Evolutionary conservation across 2,329 filamentous ascomycete species (phyloP).

Genomic region (Paracoccidioides brasiliensis): DNA sequence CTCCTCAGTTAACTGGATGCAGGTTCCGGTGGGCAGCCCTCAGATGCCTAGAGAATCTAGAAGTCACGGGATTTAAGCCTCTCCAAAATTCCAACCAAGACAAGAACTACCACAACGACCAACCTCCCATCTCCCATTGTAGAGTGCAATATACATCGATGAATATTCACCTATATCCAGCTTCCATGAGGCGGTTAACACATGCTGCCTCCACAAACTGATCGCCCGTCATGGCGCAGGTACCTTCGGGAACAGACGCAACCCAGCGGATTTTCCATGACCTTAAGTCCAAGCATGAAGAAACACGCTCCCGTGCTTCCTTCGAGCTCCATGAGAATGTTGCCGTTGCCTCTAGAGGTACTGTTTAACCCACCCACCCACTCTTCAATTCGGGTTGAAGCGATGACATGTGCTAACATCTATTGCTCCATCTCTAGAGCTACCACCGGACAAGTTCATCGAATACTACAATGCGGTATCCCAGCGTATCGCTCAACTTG

Average conservation of each 20-base stretch:
- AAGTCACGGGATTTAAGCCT: constrained; percentile 1
- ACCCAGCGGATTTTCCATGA: constrained; percentile 45
- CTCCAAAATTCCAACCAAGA: not conserved
- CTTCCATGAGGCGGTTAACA: constrained; percentile 1
- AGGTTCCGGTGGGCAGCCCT: no score
- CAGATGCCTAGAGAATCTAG: not conserved
- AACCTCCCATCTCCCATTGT: not conserved
- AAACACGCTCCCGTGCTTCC: constrained; percentile 36
- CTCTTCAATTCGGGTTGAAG: not conserved
- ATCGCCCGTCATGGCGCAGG: constrained; percentile 31
- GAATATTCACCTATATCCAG: not conserved
- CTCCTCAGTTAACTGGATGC: no score
- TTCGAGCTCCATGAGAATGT: constrained; percentile 37
- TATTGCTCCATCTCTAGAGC: constrained; percentile 41
- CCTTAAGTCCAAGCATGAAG: constrained; percentile 44
- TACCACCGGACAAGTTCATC: constrained; percentile 65
- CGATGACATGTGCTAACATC: not conserved
- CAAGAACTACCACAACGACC: not conserved
- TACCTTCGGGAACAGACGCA: constrained; percentile 34
- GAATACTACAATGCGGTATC: constrained; percentile 56
- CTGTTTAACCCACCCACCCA: constrained; percentile 3
- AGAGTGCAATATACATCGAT: not conserved
- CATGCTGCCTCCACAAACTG: not conserved
- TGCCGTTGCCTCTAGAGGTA: constrained; percentile 35
- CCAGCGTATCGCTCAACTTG: constrained; percentile 54